These are phyloP conservation scores for Penicillium longicatenatum DNA, from an alignment of 495 filamentous ascomycete species.

Conservation along the genomic window DNA sequence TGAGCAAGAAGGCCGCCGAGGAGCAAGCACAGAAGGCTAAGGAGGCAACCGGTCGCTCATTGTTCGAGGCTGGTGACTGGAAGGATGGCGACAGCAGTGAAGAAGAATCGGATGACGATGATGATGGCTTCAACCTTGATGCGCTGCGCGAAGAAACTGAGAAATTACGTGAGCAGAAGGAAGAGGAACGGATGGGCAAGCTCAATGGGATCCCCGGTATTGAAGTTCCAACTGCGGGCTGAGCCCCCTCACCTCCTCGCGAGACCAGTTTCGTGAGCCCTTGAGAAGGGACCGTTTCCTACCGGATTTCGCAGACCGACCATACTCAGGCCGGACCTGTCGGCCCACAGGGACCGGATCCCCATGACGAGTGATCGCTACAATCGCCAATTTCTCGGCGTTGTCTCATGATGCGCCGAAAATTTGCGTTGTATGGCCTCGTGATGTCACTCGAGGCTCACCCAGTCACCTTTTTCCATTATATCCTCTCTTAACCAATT, in stretches of 20 bases:
- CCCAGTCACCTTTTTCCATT: slow-evolving; percentile 9
- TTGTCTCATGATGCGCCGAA: slow-evolving; percentile 10
- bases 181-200: slow-evolving; percentile 47
- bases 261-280: slow-evolving; percentile 35
- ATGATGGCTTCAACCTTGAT: slow-evolving; percentile 73
- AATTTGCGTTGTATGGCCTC: slow-evolving; percentile 21
- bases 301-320: slow-evolving; percentile 25
- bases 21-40: slow-evolving; percentile 84
- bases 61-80: slow-evolving; percentile 98
- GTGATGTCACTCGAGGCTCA: slow-evolving; percentile 12
- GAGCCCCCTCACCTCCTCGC: slow-evolving; percentile 26
- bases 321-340: slow-evolving; percentile 23
- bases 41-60: slow-evolving; percentile 88
- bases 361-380: slow-evolving; percentile 28
- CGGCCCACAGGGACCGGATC: slow-evolving; percentile 28
- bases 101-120: slow-evolving; percentile 57
- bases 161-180: slow-evolving; percentile 49
- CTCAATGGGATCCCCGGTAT: slow-evolving; percentile 33
- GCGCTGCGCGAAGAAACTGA: slow-evolving; percentile 73
- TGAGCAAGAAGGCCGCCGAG: slow-evolving; percentile 95
- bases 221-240: slow-evolving; percentile 30
- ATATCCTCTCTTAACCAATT: not conserved
- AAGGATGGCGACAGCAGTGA: slow-evolving; percentile 63
- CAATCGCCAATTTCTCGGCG: slow-evolving; percentile 13
- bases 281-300: slow-evolving; percentile 26